A percentile compares a stretch with the other conserved stretches of the same genome.
Conservation (phyloP, 2,329 filamentous ascomycete species). For the Venturia carpophila region DNA sequence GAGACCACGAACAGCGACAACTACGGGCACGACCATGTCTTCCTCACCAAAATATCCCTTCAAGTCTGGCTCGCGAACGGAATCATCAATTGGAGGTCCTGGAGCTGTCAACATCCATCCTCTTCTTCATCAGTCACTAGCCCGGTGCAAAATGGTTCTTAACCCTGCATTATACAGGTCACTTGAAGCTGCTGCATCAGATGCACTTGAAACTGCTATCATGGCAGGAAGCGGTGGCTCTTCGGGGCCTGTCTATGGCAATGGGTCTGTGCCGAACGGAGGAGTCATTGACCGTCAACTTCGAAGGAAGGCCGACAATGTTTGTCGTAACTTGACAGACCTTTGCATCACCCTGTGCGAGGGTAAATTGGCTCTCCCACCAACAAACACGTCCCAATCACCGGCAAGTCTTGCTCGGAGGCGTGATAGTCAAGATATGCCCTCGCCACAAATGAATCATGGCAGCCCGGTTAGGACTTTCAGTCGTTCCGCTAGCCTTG, state of each 20-base stretch:
- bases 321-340: slow-evolving; percentile 89
- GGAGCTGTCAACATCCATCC: slow-evolving; percentile 58
- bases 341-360: slow-evolving; percentile 70
- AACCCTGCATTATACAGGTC: slow-evolving; percentile 65
- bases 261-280: slow-evolving; percentile 56
- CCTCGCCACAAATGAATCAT: slow-evolving; percentile 4
- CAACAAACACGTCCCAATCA: not conserved
- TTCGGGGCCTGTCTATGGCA: slow-evolving; percentile 52
- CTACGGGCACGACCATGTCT: slow-evolving; percentile 82
- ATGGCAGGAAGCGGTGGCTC: slow-evolving; percentile 69
- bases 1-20: slow-evolving; percentile 71
- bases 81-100: slow-evolving; percentile 38
- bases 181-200: slow-evolving; percentile 71
- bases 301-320: slow-evolving; percentile 80
- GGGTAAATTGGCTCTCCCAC: slow-evolving; percentile 18
- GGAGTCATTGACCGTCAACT: slow-evolving; percentile 66
- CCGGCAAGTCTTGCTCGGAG: not conserved
- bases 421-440: slow-evolving; percentile 10
- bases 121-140: slow-evolving; percentile 69
- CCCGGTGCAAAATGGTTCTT: slow-evolving; percentile 65
- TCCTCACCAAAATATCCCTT: slow-evolving; percentile 68
- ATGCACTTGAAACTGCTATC: slow-evolving; percentile 70
- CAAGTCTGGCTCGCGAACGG: slow-evolving; percentile 31
- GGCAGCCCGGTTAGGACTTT: not conserved
- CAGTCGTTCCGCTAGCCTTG: slow-evolving; percentile 26